phyloP scores from a whole-genome alignment of 345 rosid genomes.

The Nephelium lappaceum region DNA sequence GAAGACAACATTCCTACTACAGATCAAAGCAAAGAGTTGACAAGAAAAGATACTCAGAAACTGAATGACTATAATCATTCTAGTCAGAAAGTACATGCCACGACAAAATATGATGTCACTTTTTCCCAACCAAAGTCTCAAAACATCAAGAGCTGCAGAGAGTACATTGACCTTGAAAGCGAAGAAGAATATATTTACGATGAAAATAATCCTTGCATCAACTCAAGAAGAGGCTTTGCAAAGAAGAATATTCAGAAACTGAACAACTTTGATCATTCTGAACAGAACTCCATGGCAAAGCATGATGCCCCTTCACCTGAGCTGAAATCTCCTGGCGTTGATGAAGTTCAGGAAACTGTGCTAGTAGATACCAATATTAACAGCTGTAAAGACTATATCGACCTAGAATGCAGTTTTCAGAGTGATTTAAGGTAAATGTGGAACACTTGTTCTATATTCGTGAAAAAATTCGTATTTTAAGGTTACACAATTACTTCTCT shows the following conservation, averaged over 20 bases:
- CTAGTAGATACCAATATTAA: slow-evolving; percentile 38
- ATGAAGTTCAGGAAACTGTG: slow-evolving; percentile 33
- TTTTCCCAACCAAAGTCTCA: slow-evolving; percentile 33
- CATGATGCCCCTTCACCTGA: slow-evolving; percentile 29
- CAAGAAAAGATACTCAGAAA: slow-evolving; percentile 39
- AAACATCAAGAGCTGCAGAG: slow-evolving; percentile 36
- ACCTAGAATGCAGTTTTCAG: slow-evolving; percentile 50
- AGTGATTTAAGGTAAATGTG: slow-evolving; percentile 58
- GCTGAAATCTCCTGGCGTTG: slow-evolving; percentile 34
- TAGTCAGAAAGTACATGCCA: slow-evolving; percentile 29
- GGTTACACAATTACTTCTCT: background rate
- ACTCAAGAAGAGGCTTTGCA: slow-evolving; percentile 27
- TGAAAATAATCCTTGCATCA: slow-evolving; percentile 28
- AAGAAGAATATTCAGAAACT: slow-evolving; percentile 40
- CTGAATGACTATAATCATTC: slow-evolving; percentile 34
- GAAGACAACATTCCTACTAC: slow-evolving; percentile 28
- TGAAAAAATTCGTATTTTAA: background rate
- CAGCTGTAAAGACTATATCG: slow-evolving; percentile 44
- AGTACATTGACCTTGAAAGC: slow-evolving; percentile 48
- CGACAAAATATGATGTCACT: slow-evolving; percentile 29
- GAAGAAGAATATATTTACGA: slow-evolving; percentile 1
- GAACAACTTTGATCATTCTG: slow-evolving; percentile 33
- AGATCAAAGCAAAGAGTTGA: slow-evolving; percentile 30
- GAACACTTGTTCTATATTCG: slow-evolving; percentile 13
- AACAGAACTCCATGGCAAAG: slow-evolving; percentile 35